Conservation (phyloP, 345 rosid species). For the Brassica nigra region DNA sequence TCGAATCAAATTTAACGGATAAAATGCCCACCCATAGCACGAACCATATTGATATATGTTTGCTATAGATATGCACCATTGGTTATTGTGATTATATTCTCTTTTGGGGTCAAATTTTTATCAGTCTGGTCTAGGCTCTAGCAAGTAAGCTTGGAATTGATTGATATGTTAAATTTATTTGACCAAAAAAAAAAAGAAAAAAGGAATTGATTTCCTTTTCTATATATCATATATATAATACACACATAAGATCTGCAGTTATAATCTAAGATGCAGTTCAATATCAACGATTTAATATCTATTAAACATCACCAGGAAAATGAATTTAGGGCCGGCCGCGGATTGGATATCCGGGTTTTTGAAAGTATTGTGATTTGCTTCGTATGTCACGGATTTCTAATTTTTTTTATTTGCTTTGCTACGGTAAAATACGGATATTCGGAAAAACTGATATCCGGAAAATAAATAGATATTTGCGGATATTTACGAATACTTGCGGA, state of each 20-base stretch:
- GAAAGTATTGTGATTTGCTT: no score
- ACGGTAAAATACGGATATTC: no score
- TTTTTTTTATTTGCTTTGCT: no score
- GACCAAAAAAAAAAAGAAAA: no score
- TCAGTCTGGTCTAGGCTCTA: not conserved
- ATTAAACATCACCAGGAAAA: not conserved
- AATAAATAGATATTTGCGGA: no score
- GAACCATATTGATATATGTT: not conserved
- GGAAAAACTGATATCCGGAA: no score
- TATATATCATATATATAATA: not conserved
- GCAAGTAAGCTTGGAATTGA: not conserved
- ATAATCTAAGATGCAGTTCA: not conserved
- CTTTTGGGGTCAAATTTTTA: not conserved
- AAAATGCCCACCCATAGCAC: not conserved
- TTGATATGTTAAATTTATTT: not conserved
- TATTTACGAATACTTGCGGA: no score
- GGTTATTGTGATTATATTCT: not conserved
- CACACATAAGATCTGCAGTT: not conserved
- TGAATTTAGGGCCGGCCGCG: no score
- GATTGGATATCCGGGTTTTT: no score
- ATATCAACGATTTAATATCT: not conserved
- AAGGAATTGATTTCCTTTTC: not conserved
- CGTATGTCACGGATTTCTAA: no score
- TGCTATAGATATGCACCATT: not conserved
- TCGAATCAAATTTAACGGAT: no score